A percentile compares a stretch with the other conserved stretches of the same genome.
These are phyloP conservation scores for Cotoneaster glaucophyllus DNA, from an alignment of 306 rosid species.

Conservation along the genomic window DNA sequence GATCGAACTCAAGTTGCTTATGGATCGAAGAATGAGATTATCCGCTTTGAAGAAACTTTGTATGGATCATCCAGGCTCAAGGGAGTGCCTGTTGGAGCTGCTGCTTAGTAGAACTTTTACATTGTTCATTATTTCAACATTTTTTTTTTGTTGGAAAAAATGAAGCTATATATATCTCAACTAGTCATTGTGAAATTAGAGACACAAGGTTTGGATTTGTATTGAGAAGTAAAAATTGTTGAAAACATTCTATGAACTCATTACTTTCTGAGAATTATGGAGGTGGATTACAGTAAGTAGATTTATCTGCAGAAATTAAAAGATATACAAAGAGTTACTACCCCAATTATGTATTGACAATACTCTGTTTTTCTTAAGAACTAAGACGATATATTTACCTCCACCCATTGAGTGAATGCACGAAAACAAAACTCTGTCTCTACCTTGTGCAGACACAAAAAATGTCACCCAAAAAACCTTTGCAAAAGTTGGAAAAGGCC, in stretches of 20 bases:
- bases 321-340: not conserved
- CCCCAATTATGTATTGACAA: not conserved
- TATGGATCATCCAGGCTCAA: conserved; percentile 95
- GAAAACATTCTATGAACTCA: not conserved
- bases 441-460: not conserved
- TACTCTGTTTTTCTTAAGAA: no score
- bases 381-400: not conserved
- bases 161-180: not conserved
- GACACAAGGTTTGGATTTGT: conserved; percentile 13
- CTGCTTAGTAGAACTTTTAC: conserved; percentile 34
- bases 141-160: not conserved
- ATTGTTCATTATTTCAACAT: not conserved
- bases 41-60: conserved; percentile 86
- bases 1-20: conserved; percentile 97
- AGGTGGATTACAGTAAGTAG: no score
- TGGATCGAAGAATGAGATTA: conserved; percentile 88
- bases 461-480: no score
- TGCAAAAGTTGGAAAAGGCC: no score
- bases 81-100: conserved; percentile 83
- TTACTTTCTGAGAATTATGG: no score
- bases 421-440: not conserved
- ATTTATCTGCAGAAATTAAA: not conserved
- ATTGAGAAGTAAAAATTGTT: not conserved
- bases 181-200: not conserved
- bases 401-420: not conserved